Percentiles rank a stretch among this genome's conserved stretches.
Conservation (phyloP, 345 rosid genomes). For the Citrus trifoliata region DNA sequence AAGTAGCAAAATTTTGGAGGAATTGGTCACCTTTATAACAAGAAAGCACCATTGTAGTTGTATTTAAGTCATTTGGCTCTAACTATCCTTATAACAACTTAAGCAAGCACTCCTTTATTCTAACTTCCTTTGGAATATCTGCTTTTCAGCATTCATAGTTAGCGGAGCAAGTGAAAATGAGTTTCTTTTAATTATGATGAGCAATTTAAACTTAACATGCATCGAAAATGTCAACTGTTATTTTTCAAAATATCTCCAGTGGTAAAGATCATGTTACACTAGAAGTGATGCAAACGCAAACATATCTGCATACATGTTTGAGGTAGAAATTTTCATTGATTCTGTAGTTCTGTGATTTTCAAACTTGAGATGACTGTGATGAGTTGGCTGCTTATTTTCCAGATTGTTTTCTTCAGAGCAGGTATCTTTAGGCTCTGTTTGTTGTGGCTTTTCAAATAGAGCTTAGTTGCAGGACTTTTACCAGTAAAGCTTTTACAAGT, state of each 20-base stretch:
- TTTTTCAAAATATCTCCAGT: neutral
- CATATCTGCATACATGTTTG: neutral
- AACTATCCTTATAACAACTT: neutral
- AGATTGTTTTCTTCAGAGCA: neutral
- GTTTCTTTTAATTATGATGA: neutral
- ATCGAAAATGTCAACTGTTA: neutral
- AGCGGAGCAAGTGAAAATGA: neutral
- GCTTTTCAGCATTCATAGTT: neutral
- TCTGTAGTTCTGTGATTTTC: neutral
- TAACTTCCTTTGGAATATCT: neutral
- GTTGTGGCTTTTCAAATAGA: too few species aligned
- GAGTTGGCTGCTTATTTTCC: neutral
- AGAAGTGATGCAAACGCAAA: neutral
- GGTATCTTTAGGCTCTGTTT: too few species aligned
- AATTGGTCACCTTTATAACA: neutral
- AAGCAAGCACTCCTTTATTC: neutral
- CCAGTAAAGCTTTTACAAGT: too few species aligned
- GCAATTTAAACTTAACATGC: neutral
- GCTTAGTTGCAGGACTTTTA: too few species aligned
- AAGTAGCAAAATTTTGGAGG: neutral
- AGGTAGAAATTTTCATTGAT: neutral
- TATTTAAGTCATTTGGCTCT: neutral
- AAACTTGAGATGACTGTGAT: neutral
- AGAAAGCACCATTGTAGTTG: neutral
- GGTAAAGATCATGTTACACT: neutral